These are phyloP conservation scores for Paecilomyces fulvus DNA, from an alignment of 2,329 filamentous ascomycete species.

Conservation along the genomic window DNA sequence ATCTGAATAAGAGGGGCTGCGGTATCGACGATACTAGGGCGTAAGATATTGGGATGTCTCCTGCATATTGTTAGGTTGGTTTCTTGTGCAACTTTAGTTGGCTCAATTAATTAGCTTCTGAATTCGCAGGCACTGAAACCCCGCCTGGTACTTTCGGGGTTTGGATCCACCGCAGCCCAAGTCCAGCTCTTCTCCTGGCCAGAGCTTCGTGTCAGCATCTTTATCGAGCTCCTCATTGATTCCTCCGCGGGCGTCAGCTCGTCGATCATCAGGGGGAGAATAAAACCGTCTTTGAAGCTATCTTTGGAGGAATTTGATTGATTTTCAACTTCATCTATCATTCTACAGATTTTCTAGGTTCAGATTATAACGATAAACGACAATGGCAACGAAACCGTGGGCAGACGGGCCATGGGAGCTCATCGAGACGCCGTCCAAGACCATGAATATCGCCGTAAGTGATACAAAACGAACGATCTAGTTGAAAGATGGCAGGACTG, in stretches of 20 bases:
- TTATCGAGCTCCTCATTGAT: neutral
- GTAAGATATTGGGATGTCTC: neutral
- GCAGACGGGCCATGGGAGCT: neutral
- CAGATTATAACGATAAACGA: neutral
- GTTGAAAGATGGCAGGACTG: neutral
- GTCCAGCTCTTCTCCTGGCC: neutral
- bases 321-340: neutral
- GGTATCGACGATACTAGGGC: neutral
- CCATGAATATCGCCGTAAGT: neutral
- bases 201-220: neutral
- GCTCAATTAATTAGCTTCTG: neutral
- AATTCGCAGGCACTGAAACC: neutral
- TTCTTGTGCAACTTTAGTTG: neutral
- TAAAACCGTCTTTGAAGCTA: neutral
- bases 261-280: neutral
- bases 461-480: neutral
- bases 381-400: neutral
- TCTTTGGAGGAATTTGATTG: neutral
- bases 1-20: neutral
- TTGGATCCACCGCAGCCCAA: conserved; percentile 5
- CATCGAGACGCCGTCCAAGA: conserved; percentile 1
- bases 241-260: neutral
- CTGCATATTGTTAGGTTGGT: neutral
- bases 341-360: neutral
- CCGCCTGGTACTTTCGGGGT: conserved; percentile 3